Conservation (phyloP, 1,139 yeast genomes). For the Dujonia santamariae region DNA sequence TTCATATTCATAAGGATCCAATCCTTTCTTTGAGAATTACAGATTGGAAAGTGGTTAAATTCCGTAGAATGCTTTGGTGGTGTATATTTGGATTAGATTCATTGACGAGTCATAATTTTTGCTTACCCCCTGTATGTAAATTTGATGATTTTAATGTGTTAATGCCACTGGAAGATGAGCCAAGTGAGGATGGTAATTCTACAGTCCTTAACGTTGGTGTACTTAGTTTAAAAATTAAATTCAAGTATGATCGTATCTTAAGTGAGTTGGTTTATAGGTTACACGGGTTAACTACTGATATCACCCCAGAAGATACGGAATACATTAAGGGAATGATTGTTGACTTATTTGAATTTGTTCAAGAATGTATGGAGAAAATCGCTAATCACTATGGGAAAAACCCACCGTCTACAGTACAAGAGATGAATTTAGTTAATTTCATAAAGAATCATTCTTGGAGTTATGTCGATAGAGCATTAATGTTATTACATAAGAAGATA, state of each 20-base stretch:
- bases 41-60: constrained; percentile 47
- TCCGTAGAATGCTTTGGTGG: constrained; percentile 63
- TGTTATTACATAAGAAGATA: constrained; percentile 54
- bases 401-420: constrained; percentile 35
- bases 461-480: constrained; percentile 55
- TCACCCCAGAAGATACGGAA: constrained; percentile 38
- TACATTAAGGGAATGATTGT: constrained; percentile 46
- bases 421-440: constrained; percentile 45
- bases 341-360: constrained; percentile 48
- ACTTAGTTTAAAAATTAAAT: constrained; percentile 50
- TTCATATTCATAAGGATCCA: constrained; percentile 61
- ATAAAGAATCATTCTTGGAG: constrained; percentile 50
- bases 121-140: constrained; percentile 55
- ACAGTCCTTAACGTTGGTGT: constrained; percentile 30
- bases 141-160: constrained; percentile 56
- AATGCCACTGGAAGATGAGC: constrained; percentile 49
- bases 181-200: constrained; percentile 23
- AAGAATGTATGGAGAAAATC: constrained; percentile 37
- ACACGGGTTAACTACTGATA: constrained; percentile 36
- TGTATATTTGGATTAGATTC: constrained; percentile 60
- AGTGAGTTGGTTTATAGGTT: constrained; percentile 49
- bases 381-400: constrained; percentile 20
- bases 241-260: constrained; percentile 48
- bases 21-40: constrained; percentile 44
- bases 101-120: constrained; percentile 54